Evolutionary conservation across 768 basidiomycete genomes (phyloP), one percentile per base, ranked within the genome.

Genomic region (Fibroporia radiculosa): DNA sequence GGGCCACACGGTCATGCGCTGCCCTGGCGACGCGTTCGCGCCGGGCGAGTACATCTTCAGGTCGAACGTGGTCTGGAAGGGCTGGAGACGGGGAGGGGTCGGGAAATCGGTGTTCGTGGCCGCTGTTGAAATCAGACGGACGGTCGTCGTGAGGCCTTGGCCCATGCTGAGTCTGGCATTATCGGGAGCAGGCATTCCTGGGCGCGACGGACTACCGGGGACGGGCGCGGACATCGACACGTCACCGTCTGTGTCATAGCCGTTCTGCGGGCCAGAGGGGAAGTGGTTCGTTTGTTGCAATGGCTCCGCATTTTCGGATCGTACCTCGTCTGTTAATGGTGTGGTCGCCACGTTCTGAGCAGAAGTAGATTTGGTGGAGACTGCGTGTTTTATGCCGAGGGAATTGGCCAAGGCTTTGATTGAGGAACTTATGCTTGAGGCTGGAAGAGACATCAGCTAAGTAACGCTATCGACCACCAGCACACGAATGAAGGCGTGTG

Each of bases 331-430:
- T 51, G 16, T 35, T 39, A 41, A 52, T 44, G 22, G 44, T 34
- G 19, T 14, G 14, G 42, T 50, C n/a, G n/a, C n/a, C n/a, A n/a
- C n/a, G n/a, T n/a, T n/a, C n/a, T n/a, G n/a, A n/a, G n/a, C n/a
- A n/a, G n/a, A n/a, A n/a, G n/a, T 49, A 40, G 48, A 12, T 23
- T 66, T 65, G 27, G 51, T 57, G 8, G 67, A 64, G 8, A n/a
- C n/a, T n/a, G 65, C 61, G 23, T 79, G 79, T 60, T 80, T 85
- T 54, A 88, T 71, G 31, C 83, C 82, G 23, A 87, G 67, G 11
- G 87, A 86, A 32, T 68, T 80, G n/a, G 84, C 88, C 32, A 91
- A 67, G 0, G 82, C 79, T 59, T 73, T 82, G 49, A 92, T 73
- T 28, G 88, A 90, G 1, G 86, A 86, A 34, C 71, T 66, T 13